phyloP scores from a whole-genome alignment of 129 eudicot species.

The Chrysanthemum lavandulifolium region DNA sequence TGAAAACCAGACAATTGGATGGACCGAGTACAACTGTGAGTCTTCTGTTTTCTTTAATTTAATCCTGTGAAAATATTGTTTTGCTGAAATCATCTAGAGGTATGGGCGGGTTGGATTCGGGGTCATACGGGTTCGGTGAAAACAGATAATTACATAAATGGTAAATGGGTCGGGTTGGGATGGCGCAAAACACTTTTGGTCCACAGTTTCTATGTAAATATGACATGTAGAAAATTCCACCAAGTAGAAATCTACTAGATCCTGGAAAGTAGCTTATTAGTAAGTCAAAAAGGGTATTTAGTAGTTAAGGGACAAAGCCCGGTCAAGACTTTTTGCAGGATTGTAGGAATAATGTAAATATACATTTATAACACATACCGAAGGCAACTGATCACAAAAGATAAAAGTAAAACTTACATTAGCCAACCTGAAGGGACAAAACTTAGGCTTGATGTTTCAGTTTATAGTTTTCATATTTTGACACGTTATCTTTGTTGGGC shows the following conservation, averaged over 20 bases:
- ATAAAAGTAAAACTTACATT: slow-evolving; percentile 52
- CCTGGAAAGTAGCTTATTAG: too few relatives aligned
- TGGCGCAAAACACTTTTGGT: background rate
- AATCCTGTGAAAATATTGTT: too few relatives aligned
- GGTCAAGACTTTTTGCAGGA: too few relatives aligned
- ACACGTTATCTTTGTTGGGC: too few relatives aligned
- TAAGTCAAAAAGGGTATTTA: too few relatives aligned
- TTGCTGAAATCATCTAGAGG: background rate
- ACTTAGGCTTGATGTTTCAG: slow-evolving; percentile 97
- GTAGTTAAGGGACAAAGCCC: too few relatives aligned
- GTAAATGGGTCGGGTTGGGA: background rate
- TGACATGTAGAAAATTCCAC: too few relatives aligned
- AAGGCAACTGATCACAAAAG: slow-evolving; percentile 1
- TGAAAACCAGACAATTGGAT: slow-evolving; percentile 74
- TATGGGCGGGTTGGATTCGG: background rate
- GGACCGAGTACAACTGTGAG: slow-evolving; percentile 89
- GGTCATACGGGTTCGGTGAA: background rate
- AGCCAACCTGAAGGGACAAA: slow-evolving; percentile 92
- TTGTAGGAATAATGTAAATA: background rate
- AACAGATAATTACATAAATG: background rate
- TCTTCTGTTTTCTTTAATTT: slow-evolving; percentile 10
- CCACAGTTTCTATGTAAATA: background rate
- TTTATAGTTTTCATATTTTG: too few relatives aligned
- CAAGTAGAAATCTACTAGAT: too few relatives aligned
- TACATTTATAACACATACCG: background rate